Conservation (phyloP, 176 grass and related monocot genomes). For the Dactylis glomerata region DNA sequence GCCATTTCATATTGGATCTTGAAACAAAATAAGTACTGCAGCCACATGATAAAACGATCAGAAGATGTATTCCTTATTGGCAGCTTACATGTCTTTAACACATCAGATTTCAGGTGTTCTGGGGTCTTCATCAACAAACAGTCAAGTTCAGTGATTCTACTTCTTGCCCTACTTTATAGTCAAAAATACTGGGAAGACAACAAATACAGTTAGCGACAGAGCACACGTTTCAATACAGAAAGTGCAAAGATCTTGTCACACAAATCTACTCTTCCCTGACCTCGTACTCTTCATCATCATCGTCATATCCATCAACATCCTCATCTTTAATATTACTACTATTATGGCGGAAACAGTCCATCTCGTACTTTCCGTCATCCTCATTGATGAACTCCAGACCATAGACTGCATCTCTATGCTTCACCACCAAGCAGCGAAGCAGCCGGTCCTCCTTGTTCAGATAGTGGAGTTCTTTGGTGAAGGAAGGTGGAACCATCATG, state of each 20-base stretch:
- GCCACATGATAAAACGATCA: background rate
- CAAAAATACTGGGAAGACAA: constrained; percentile 16
- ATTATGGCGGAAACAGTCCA: constrained; percentile 22
- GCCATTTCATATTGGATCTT: background rate
- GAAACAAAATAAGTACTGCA: background rate
- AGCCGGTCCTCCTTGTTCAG: constrained; percentile 92
- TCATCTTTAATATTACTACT: background rate
- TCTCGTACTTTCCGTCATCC: constrained; percentile 45
- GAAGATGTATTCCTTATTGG: background rate
- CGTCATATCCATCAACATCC: constrained; percentile 24
- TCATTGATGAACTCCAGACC: constrained; percentile 84
- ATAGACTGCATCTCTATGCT: constrained; percentile 74
- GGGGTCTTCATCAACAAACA: background rate
- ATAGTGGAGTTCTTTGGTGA: constrained; percentile 79
- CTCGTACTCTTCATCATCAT: background rate
- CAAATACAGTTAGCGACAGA: background rate
- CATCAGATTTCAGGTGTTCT: background rate
- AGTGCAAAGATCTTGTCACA: background rate
- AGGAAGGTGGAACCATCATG: constrained; percentile 87
- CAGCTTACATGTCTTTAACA: background rate
- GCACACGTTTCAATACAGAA: background rate
- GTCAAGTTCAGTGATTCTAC: constrained; percentile 17
- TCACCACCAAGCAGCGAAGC: constrained; percentile 83
- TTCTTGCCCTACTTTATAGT: background rate
- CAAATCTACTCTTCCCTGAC: constrained; percentile 31